phyloP scores from a whole-genome alignment of 345 rosid genomes.

The Sonneratia caseolaris region DNA sequence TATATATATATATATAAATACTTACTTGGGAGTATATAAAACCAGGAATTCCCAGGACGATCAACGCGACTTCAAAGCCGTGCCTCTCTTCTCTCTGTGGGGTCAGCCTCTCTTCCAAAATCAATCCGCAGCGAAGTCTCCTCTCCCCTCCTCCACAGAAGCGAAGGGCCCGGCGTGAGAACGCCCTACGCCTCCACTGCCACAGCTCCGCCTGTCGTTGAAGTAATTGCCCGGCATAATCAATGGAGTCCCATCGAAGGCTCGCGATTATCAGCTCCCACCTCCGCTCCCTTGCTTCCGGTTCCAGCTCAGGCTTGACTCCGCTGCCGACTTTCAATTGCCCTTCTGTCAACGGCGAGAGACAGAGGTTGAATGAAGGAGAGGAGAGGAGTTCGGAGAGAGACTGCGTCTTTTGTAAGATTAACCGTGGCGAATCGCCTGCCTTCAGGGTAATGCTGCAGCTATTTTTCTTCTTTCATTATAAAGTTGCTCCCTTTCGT shows the following conservation, averaged over 20 bases:
- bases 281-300: slow-evolving; percentile 25
- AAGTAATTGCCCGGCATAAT: neutral
- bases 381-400: slow-evolving; percentile 8
- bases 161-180: neutral
- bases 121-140: neutral
- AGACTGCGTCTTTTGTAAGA: slow-evolving; percentile 78
- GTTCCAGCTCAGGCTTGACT: slow-evolving; percentile 5
- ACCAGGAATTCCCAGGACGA: neutral
- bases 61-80: neutral
- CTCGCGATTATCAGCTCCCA: slow-evolving; percentile 63
- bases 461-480: neutral
- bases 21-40: neutral
- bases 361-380: slow-evolving; percentile 7
- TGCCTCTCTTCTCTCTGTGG: neutral
- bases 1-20: neutral
- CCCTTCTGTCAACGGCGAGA: slow-evolving; percentile 14
- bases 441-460: slow-evolving; percentile 44
- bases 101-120: slow-evolving; percentile 1
- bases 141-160: slow-evolving; percentile 5
- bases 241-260: slow-evolving; percentile 48
- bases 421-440: slow-evolving; percentile 65
- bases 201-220: neutral
- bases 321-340: slow-evolving; percentile 25
- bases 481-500: neutral
- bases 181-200: neutral